Percentiles rank a stretch among this genome's conserved stretches.
Evolutionary conservation across 805 yeast species (phyloP).

Genomic region (Candida ponderosae): DNA sequence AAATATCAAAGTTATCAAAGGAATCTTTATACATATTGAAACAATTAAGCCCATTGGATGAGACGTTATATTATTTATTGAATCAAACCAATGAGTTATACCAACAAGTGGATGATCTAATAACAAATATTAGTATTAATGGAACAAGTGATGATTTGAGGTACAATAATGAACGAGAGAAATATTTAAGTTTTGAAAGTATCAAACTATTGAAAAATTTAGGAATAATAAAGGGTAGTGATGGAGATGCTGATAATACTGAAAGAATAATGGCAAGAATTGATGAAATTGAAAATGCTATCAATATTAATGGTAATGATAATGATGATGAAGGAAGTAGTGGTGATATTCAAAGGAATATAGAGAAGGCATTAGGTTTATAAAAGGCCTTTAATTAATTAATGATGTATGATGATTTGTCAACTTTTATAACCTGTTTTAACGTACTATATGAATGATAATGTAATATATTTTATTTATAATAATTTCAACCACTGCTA

Average conservation of each 20-base stretch:
- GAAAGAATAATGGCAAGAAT: not conserved
- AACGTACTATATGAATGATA: no score
- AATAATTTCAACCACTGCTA: no score
- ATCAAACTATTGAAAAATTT: slow-evolving; percentile 21
- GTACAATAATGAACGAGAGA: slow-evolving; percentile 25
- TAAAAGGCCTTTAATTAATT: no score
- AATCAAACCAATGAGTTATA: slow-evolving; percentile 30
- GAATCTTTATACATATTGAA: slow-evolving; percentile 22
- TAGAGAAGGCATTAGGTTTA: not conserved
- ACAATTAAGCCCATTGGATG: slow-evolving; percentile 37
- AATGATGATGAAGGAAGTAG: not conserved
- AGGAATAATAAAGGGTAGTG: slow-evolving; percentile 14
- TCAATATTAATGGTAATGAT: no score
- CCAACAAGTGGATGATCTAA: slow-evolving; percentile 6
- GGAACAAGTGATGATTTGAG: not conserved
- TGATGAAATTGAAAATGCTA: not conserved
- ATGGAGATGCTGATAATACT: not conserved
- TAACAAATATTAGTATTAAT: not conserved
- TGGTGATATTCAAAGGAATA: not conserved
- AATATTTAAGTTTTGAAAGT: slow-evolving; percentile 32
- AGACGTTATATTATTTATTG: slow-evolving; percentile 36
- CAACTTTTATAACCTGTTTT: no score
- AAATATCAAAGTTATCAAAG: slow-evolving; percentile 11
- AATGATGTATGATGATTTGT: no score
- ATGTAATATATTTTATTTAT: no score